Evolutionary conservation across 257 asterid genomes (phyloP).

Genomic region (Cruciata laevipes): DNA sequence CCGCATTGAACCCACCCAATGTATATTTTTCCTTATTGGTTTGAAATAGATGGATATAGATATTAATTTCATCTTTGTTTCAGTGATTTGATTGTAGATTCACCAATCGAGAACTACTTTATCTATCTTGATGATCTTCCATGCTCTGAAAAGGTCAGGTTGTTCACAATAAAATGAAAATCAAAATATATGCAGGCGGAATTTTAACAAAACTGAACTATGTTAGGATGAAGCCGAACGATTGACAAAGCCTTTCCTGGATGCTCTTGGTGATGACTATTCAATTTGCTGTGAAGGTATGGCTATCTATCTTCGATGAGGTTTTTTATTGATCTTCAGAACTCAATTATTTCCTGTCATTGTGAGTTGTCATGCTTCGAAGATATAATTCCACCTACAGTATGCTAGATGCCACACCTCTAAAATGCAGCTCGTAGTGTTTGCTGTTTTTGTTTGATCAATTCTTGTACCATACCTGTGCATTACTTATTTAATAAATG

Average conservation of each 20-base stretch:
- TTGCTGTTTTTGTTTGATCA: neutral
- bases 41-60: neutral
- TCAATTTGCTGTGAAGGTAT: constrained; percentile 84
- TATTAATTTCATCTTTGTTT: neutral
- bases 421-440: neutral
- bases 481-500: too few relatives aligned
- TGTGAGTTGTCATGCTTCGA: neutral
- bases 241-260: constrained; percentile 52
- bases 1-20: neutral
- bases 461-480: too few relatives aligned
- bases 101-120: constrained; percentile 87
- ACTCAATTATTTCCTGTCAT: neutral
- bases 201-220: constrained; percentile 16
- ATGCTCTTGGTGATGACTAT: constrained; percentile 92
- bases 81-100: constrained; percentile 86
- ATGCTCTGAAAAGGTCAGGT: constrained; percentile 54
- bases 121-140: constrained; percentile 82
- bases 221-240: constrained; percentile 69
- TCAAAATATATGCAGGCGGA: constrained; percentile 4
- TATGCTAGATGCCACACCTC: neutral
- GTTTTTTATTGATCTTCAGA: neutral
- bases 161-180: neutral
- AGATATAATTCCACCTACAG: neutral
- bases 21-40: neutral
- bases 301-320: neutral